These are phyloP conservation scores for Modicella reniformis DNA, from an alignment of 371 early-diverging fungal genomes.

Conservation along the genomic window DNA sequence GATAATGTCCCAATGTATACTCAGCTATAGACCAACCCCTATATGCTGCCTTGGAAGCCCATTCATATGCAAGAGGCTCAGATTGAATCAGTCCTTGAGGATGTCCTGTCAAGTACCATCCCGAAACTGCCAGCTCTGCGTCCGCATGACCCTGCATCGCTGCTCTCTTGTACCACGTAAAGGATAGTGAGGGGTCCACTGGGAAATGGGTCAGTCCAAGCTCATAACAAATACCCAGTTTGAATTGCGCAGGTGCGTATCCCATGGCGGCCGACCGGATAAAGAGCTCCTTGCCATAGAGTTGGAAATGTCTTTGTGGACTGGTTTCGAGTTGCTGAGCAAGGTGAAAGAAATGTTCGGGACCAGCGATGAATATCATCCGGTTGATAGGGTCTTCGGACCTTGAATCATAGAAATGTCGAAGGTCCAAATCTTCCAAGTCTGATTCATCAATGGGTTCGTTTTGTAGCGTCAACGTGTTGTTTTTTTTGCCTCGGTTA, in stretches of 20 bases:
- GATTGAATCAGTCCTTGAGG: slow-evolving; percentile 78
- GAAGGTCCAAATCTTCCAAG: slow-evolving; percentile 24
- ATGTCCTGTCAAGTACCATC: slow-evolving; percentile 94
- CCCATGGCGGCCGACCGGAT: slow-evolving; percentile 65
- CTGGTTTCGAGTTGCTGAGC: slow-evolving; percentile 52
- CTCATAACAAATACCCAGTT: slow-evolving; percentile 88
- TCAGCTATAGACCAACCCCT: slow-evolving; percentile 90
- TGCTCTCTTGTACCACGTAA: slow-evolving; percentile 84
- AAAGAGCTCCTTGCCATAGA: slow-evolving; percentile 55
- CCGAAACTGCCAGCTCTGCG: slow-evolving; percentile 91
- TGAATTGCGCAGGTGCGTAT: slow-evolving; percentile 77
- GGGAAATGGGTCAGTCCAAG: slow-evolving; percentile 71
- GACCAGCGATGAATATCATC: slow-evolving; percentile 36
- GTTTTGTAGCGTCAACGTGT: neutral
- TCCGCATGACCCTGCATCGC: slow-evolving; percentile 93
- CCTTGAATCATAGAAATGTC: slow-evolving; percentile 29
- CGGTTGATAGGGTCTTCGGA: slow-evolving; percentile 34
- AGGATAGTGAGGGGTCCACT: slow-evolving; percentile 75
- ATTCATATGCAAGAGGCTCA: slow-evolving; percentile 89
- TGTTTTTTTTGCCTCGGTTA: neutral
- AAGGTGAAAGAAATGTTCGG: slow-evolving; percentile 48
- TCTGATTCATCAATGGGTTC: neutral
- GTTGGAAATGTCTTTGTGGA: slow-evolving; percentile 28
- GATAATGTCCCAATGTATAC: slow-evolving; percentile 93
- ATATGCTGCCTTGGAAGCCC: slow-evolving; percentile 89